Evolutionary conservation across 2,329 filamentous ascomycete genomes (phyloP).

Genomic region (Neoascochyta sp.): DNA sequence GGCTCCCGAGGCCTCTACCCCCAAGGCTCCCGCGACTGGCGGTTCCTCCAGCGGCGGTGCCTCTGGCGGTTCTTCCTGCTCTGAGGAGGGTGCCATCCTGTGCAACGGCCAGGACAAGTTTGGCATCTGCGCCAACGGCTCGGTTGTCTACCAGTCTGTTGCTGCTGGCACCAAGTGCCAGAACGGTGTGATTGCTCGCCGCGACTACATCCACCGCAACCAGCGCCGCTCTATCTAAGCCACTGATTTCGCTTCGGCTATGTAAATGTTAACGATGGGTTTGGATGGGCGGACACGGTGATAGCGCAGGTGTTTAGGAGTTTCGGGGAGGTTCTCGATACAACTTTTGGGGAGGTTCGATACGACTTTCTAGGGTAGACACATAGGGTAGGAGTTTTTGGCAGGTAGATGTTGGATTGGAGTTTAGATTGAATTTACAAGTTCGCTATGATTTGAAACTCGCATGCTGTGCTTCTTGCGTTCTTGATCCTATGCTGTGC

Average conservation of each 20-base stretch:
- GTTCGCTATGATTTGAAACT: too few relatives aligned
- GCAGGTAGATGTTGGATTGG: too few relatives aligned
- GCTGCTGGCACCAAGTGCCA: slow-evolving; percentile 44
- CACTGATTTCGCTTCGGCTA: neutral
- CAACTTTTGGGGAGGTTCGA: too few relatives aligned
- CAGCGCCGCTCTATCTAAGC: slow-evolving; percentile 12
- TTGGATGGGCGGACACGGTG: too few relatives aligned
- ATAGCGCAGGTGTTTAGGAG: too few relatives aligned
- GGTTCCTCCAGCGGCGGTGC: slow-evolving; percentile 1
- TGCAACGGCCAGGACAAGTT: slow-evolving; percentile 40
- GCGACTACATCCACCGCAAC: slow-evolving; percentile 20
- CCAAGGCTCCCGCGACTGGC: slow-evolving; percentile 2
- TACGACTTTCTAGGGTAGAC: too few relatives aligned
- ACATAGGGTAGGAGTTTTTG: too few relatives aligned
- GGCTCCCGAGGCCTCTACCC: slow-evolving; percentile 1
- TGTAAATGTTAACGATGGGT: too few relatives aligned
- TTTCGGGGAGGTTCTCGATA: too few relatives aligned
- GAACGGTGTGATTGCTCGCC: slow-evolving; percentile 35
- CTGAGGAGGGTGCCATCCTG: slow-evolving; percentile 32
- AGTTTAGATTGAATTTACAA: too few relatives aligned
- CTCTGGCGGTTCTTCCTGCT: slow-evolving; percentile 20
- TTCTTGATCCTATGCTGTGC: too few relatives aligned
- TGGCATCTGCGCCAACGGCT: slow-evolving; percentile 42
- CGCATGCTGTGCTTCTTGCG: too few relatives aligned
- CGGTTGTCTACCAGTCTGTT: slow-evolving; percentile 38